Evolutionary conservation across 1,284 basidiomycete genomes (phyloP), one percentile per base, ranked within the genome.

Genomic region (Apiotrichum mycotoxinovorans): DNA sequence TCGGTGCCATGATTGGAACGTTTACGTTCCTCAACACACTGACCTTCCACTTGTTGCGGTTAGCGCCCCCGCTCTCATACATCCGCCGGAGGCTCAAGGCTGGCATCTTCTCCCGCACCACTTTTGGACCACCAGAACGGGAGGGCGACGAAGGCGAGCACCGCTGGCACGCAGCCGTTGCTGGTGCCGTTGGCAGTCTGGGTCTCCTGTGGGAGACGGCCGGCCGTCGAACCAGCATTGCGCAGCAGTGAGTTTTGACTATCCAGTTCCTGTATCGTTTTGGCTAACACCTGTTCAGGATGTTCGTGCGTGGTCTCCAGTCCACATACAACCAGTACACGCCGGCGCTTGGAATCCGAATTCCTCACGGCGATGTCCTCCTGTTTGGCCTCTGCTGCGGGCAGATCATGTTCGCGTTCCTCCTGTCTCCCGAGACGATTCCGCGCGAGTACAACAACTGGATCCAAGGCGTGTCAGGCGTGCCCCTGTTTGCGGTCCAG

Each of bases 101-200:
- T 8, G 67, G 71, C 17, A 47, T 69, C 4, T 66, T 70, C 60
- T 63, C 66, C 20, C 59, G 61, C 37, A 63, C 74, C 40, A 69
- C 71, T 22, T 74, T 75, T 57, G 73, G 74, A 1, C 73, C 74
- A 18, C 71, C 73, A 15, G 64, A 70, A 48, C 62, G 73, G 83
- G 76, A 84, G 80, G 74, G 89, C 83, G 20, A 79, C 82, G 59
- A 74, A 65, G 69, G 75, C 37, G 70, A 78, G 63, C 68, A 79
- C 61, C 78, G 86, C 62, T 98, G 94, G 93, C 89, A 98, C 69
- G 86, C 93, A 1, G 85, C 90, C 0, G 74, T 91, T 7, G 92
- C 95, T 2, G 94, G 94, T 17, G 85, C 88, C 0, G 70, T 93
- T 26, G 88, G 71, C 0, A 86, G 85, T 8, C 64, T 90, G n/a